Conservation (phyloP, 1,284 basidiomycete genomes). For the Anthracocystis panici-leucophaei region DNA sequence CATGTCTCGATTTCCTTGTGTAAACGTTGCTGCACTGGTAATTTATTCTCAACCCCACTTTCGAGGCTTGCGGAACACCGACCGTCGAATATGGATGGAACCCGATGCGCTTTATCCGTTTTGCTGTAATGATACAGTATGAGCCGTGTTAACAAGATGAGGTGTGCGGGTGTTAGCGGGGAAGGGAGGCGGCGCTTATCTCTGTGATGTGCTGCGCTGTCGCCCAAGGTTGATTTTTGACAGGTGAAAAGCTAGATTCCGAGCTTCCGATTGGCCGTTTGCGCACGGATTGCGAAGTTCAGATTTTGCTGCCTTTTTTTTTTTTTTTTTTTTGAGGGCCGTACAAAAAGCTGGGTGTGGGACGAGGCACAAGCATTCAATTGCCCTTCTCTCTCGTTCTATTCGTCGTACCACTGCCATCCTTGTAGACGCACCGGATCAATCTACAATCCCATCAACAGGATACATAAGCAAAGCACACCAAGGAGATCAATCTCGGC, state of each 20-base stretch:
- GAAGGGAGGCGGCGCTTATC: slow-evolving; percentile 4
- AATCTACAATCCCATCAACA: background rate
- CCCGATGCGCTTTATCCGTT: background rate
- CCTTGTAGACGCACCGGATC: background rate
- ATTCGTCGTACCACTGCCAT: background rate
- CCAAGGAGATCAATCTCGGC: background rate
- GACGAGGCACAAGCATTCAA: background rate
- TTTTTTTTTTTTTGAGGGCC: background rate
- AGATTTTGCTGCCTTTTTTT: background rate
- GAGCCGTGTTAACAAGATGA: background rate
- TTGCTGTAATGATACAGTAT: background rate
- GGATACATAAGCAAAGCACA: background rate
- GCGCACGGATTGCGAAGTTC: slow-evolving; percentile 30
- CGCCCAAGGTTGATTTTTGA: background rate
- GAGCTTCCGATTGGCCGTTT: slow-evolving; percentile 25
- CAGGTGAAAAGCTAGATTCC: slow-evolving; percentile 7
- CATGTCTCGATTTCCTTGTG: slow-evolving; percentile 53
- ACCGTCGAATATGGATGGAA: background rate
- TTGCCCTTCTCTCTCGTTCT: background rate
- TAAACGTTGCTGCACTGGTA: slow-evolving; percentile 8
- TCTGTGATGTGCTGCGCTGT: slow-evolving; percentile 14
- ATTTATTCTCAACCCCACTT: background rate
- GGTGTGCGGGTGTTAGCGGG: background rate
- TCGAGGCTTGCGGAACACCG: too few species aligned
- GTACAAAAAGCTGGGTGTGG: background rate